phyloP scores from a whole-genome alignment of 164 flowering plant genomes.

The Magnolia officinalis region DNA sequence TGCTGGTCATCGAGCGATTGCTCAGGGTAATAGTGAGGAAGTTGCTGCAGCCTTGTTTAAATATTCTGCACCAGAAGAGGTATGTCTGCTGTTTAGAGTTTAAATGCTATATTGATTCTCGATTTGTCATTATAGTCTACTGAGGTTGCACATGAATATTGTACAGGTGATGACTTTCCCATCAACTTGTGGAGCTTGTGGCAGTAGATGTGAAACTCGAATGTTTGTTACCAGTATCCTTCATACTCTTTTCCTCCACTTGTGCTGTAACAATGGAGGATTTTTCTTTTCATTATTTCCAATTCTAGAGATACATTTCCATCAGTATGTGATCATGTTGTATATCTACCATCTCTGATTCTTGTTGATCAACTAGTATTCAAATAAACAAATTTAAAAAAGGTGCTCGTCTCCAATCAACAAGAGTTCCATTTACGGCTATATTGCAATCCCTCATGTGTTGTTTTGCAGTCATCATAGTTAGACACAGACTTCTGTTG shows the following conservation, averaged over 20 bases:
- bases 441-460: too few species aligned
- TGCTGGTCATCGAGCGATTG: slow-evolving; percentile 75
- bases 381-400: neutral
- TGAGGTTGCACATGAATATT: slow-evolving; percentile 1
- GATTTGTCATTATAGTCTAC: neutral
- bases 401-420: neutral
- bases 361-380: neutral
- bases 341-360: neutral
- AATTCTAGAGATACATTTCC: neutral
- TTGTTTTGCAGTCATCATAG: too few species aligned
- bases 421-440: too few species aligned
- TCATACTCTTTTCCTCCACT: neutral
- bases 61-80: slow-evolving; percentile 98
- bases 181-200: slow-evolving; percentile 93
- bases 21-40: slow-evolving; percentile 75
- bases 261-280: neutral
- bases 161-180: slow-evolving; percentile 93
- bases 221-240: slow-evolving; percentile 97
- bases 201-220: slow-evolving; percentile 64
- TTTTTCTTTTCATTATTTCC: neutral
- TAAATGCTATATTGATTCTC: neutral
- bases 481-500: too few species aligned
- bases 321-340: neutral
- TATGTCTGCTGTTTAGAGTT: slow-evolving; percentile 18
- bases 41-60: slow-evolving; percentile 71